Percentiles rank a stretch among this genome's conserved stretches.
phyloP scores from a whole-genome alignment of 2,329 filamentous ascomycete genomes.

The Podosphaera fusca region DNA sequence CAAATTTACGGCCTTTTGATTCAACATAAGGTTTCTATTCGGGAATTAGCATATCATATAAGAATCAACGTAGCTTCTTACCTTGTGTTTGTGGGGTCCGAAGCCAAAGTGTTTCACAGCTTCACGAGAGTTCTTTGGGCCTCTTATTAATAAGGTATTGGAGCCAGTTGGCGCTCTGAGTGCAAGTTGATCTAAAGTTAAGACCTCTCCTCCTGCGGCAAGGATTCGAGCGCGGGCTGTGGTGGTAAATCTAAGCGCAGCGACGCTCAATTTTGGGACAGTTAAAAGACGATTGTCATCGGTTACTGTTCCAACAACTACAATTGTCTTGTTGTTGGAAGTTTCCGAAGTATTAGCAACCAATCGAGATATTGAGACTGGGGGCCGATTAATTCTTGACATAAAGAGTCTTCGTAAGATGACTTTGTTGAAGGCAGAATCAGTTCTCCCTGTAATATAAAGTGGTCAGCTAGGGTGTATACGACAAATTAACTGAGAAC shows the following conservation, averaged over 20 bases:
- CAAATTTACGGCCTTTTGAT: conserved; percentile 99
- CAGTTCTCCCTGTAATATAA: conserved; percentile 52
- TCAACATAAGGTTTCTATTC: conserved; percentile 76
- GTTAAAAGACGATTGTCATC: conserved; percentile 88
- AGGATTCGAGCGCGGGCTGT: conserved; percentile 84
- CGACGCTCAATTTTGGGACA: conserved; percentile 80
- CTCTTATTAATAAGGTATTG: conserved; percentile 93
- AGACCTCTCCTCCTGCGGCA: conserved; percentile 79
- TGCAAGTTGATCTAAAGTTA: conserved; percentile 94
- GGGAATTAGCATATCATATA: conserved; percentile 11
- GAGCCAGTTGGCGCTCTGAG: conserved; percentile 82
- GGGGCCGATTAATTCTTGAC: conserved; percentile 94
- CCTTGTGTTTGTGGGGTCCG: conserved; percentile 94
- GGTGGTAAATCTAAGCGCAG: conserved; percentile 88
- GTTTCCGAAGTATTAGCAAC: conserved; percentile 42
- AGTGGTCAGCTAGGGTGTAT: conserved; percentile 2
- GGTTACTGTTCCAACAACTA: conserved; percentile 85
- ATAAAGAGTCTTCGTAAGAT: conserved; percentile 93
- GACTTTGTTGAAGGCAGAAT: conserved; percentile 96
- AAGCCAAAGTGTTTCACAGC: conserved; percentile 98
- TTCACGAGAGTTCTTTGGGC: conserved; percentile 95
- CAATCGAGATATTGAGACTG: conserved; percentile 85
- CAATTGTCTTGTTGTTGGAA: conserved; percentile 61
- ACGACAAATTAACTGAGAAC: conserved; percentile 18
- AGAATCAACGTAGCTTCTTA: conserved; percentile 22